Evolutionary conservation across 1,284 basidiomycete genomes (phyloP).

Genomic region (Phlebopus sp.): DNA sequence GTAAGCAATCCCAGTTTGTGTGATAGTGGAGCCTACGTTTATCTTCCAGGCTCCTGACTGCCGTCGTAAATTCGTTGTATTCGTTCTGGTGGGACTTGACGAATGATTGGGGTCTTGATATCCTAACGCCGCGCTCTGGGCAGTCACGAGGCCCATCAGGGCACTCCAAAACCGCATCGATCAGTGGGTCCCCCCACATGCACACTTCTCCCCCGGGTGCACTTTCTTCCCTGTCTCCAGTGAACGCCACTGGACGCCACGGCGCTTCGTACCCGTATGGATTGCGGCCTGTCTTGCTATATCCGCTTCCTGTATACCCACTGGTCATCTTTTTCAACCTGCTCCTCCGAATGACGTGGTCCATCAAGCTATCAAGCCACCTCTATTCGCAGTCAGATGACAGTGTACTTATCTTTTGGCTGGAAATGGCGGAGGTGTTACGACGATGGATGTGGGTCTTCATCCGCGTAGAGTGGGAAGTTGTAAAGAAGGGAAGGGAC

Average conservation of each 20-base stretch:
- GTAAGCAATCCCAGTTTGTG: slow-evolving; percentile 41
- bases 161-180: slow-evolving; percentile 35
- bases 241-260: slow-evolving; percentile 23
- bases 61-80: slow-evolving; percentile 87
- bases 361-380: slow-evolving; percentile 86
- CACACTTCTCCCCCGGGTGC: slow-evolving; percentile 11
- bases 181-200: slow-evolving; percentile 30
- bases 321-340: slow-evolving; percentile 83
- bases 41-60: slow-evolving; percentile 72
- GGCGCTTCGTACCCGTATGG: slow-evolving; percentile 55
- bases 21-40: not conserved
- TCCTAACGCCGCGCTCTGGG: slow-evolving; percentile 50
- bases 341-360: slow-evolving; percentile 92
- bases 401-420: slow-evolving; percentile 81
- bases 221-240: slow-evolving; percentile 5
- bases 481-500: slow-evolving; percentile 52
- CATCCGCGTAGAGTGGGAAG: slow-evolving; percentile 94
- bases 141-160: slow-evolving; percentile 37
- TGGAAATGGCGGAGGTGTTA: slow-evolving; percentile 89
- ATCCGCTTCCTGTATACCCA: slow-evolving; percentile 85
- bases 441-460: slow-evolving; percentile 97
- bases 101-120: slow-evolving; percentile 93
- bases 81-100: slow-evolving; percentile 99
- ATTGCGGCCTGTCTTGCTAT: slow-evolving; percentile 69
- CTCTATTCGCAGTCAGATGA: slow-evolving; percentile 82